Base-by-base conservation (phyloP, 1,284 basidiomycete species). In the Sanghuangporus sanghuang region DNA sequence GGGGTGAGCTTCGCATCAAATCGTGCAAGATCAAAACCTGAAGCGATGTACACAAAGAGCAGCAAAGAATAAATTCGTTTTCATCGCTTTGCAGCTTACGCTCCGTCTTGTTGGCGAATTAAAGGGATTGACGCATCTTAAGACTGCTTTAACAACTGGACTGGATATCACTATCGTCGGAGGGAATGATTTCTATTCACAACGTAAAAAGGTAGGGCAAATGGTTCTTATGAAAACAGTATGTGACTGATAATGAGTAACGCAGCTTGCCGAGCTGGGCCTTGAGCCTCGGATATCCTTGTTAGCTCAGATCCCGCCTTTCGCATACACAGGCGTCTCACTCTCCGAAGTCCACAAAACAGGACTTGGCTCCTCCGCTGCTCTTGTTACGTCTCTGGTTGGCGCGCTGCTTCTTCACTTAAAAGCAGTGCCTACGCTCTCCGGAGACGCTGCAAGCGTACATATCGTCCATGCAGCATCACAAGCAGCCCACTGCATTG, bases 141-240 rank as follows among this genome's bases (percentile, higher is more conserved):
- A 77, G 36, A 75, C 78, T 23, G 71, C 76, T 14, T 75, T 92
- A 12, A 71, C 74, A 1, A 69, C 75, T 5, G 84, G 87, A 59
- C 77, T 95, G 67, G 83, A 92, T 70, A 85, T 98, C 66, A 84
- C 84, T 38, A 92, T 98, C 63, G 85, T 90, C 21, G 97, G 93
- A 5, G 94, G 95, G 75, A 99, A 99, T 72, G 97, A 98, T 75
- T 99, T 98, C 71, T 99, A 99, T 77, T 97, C 95, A 2, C 96
- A 99, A 72, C 81, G 90, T 63, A 85, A 87, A 62, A 89, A 93
- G 81, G 93, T 92, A 66, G 67, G 81, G 27, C 2, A 32, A 75
- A 4, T 27, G 7, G 2, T 7, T 50, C 32, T 35, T 27, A 39
- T 49, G 44, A 27, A 50, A 18, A 42, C 40, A 59, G 36, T 50